These are phyloP conservation scores for Fibroporia radiculosa DNA, from an alignment of 768 basidiomycete species.

Conservation along the genomic window DNA sequence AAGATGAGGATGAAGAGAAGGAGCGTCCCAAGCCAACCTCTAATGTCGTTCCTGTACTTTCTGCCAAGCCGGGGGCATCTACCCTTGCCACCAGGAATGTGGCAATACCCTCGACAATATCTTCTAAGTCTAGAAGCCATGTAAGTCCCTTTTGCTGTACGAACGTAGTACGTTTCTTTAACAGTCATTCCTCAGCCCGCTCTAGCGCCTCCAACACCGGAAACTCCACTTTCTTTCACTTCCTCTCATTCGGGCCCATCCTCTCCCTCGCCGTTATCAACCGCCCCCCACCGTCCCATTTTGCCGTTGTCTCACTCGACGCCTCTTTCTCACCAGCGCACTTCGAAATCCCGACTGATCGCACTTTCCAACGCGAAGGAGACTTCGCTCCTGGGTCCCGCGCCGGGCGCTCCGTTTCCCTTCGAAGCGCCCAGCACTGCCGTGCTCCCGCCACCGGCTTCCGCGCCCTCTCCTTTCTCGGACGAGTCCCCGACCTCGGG, in stretches of 20 bases:
- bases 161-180: not conserved
- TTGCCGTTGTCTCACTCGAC: constrained; percentile 12
- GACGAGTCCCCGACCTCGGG: constrained; percentile 12
- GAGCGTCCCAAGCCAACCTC: constrained; percentile 24
- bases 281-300: constrained; percentile 9
- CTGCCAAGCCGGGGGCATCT: constrained; percentile 2
- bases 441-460: constrained; percentile 4
- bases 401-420: constrained; percentile 25
- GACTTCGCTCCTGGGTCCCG: constrained; percentile 18
- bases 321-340: constrained; percentile 17
- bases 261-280: constrained; percentile 16
- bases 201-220: constrained; percentile 18
- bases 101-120: no score
- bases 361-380: constrained; percentile 22
- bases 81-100: no score
- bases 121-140: constrained; percentile 1
- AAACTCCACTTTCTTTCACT: no score
- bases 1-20: constrained; percentile 73
- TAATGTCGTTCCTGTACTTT: not conserved
- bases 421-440: constrained; percentile 9
- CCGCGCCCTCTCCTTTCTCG: constrained; percentile 2
- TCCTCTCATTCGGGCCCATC: no score
- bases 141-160: constrained; percentile 1
- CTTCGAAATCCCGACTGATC: constrained; percentile 23
- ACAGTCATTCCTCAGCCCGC: constrained; percentile 15